phyloP scores from a whole-genome alignment of 1,284 basidiomycete genomes.

The Cryptococcus maquisensis region DNA sequence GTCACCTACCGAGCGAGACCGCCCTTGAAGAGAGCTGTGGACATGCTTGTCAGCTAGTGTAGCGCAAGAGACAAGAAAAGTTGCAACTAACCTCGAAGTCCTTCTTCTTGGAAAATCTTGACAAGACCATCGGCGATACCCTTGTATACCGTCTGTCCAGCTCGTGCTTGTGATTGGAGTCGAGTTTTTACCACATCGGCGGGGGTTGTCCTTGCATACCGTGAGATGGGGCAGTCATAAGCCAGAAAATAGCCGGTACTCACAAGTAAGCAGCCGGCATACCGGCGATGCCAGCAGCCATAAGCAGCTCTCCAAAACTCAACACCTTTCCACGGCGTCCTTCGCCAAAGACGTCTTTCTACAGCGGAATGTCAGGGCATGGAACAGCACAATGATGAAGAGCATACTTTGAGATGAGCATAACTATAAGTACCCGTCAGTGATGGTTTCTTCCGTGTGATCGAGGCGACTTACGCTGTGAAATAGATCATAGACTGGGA shows the following conservation, averaged over 20 bases:
- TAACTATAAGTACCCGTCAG: constrained; percentile 20
- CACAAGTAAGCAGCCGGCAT: constrained; percentile 65
- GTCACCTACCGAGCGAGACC: constrained; percentile 78
- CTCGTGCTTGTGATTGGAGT: constrained; percentile 89
- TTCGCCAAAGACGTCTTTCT: constrained; percentile 91
- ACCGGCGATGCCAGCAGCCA: constrained; percentile 57
- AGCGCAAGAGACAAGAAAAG: not conserved
- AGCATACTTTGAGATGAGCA: constrained; percentile 45
- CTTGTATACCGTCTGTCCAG: constrained; percentile 89
- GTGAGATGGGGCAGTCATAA: not conserved
- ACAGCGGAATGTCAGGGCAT: constrained; percentile 56
- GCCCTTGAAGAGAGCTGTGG: constrained; percentile 84
- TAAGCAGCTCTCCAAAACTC: constrained; percentile 83
- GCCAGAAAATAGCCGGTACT: constrained; percentile 4
- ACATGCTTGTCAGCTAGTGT: not conserved
- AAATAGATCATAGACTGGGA: constrained; percentile 52
- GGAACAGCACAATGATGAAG: not conserved
- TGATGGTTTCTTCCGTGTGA: not conserved
- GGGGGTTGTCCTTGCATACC: constrained; percentile 26
- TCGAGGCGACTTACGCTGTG: constrained; percentile 39
- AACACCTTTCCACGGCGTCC: constrained; percentile 93
- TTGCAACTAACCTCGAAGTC: not conserved
- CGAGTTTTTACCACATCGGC: constrained; percentile 97
- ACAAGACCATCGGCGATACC: constrained; percentile 83
- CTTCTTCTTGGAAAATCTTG: constrained; percentile 68